A percentile compares a stretch with the other conserved stretches of the same genome.
These are phyloP conservation scores for Coleophoma crateriformis DNA, from an alignment of 2,329 filamentous ascomycete genomes.

Conservation along the genomic window DNA sequence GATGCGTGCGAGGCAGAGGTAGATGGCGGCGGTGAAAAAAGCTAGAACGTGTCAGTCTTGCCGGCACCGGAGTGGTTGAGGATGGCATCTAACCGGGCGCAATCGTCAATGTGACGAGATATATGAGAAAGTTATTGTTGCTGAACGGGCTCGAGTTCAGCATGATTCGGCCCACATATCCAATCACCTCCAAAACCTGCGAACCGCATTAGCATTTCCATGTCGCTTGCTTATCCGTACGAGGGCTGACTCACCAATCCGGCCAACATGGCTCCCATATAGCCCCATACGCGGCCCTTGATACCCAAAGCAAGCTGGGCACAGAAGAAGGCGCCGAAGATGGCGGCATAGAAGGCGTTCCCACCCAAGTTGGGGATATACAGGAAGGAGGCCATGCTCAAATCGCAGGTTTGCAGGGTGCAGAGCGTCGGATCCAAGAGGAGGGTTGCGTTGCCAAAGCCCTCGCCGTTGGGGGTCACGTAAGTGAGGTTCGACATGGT, in stretches of 20 bases:
- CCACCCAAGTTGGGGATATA: slow-evolving; percentile 52
- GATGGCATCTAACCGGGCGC: slow-evolving; percentile 29
- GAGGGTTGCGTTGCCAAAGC: slow-evolving; percentile 20
- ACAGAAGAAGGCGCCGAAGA: slow-evolving; percentile 40
- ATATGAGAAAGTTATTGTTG: slow-evolving; percentile 42
- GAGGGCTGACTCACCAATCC: slow-evolving; percentile 35
- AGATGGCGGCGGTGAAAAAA: slow-evolving; percentile 50
- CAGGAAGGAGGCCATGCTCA: slow-evolving; percentile 49
- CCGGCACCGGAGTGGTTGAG: background rate
- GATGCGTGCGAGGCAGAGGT: slow-evolving; percentile 51
- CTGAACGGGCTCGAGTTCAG: slow-evolving; percentile 45
- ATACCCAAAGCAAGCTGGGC: slow-evolving; percentile 39
- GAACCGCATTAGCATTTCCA: background rate
- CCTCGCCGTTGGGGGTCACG: slow-evolving; percentile 3
- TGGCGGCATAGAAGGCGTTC: slow-evolving; percentile 47
- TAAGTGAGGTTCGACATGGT: slow-evolving; percentile 19
- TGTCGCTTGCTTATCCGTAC: background rate
- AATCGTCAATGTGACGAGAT: slow-evolving; percentile 49
- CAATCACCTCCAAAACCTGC: slow-evolving; percentile 43
- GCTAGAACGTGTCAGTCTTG: slow-evolving; percentile 21
- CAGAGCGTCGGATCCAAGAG: slow-evolving; percentile 14
- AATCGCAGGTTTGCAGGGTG: slow-evolving; percentile 32
- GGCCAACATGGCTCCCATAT: slow-evolving; percentile 40
- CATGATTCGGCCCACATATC: slow-evolving; percentile 50
- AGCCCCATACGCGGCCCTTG: slow-evolving; percentile 50